These are phyloP conservation scores for Aspergillus bridgeri DNA, from an alignment of 495 filamentous ascomycete species.

Conservation along the genomic window DNA sequence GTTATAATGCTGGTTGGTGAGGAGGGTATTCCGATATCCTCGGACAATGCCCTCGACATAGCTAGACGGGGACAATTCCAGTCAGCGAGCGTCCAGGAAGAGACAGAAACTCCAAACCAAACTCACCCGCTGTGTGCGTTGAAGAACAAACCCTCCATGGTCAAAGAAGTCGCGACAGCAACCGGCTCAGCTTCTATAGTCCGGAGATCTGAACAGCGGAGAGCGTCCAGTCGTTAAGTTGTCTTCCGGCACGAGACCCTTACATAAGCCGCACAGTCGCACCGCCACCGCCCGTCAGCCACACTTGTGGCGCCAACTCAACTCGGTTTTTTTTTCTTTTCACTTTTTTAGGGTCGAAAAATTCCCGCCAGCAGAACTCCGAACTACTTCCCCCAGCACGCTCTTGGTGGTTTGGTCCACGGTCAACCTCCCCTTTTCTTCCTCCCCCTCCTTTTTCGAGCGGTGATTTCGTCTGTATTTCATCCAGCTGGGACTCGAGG, in stretches of 20 bases:
- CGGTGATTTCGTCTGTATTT: slow-evolving; percentile 18
- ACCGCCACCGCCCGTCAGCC: slow-evolving; percentile 4
- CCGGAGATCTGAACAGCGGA: slow-evolving; percentile 1
- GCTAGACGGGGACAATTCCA: slow-evolving; percentile 37
- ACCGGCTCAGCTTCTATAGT: not conserved
- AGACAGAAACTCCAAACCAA: not conserved
- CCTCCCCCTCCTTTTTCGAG: slow-evolving; percentile 17
- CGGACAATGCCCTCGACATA: slow-evolving; percentile 96
- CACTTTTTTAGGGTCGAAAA: slow-evolving; percentile 20
- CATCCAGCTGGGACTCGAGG: slow-evolving; percentile 29
- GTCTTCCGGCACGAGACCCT: slow-evolving; percentile 1
- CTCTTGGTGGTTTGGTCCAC: slow-evolving; percentile 23
- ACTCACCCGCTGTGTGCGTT: slow-evolving; percentile 90
- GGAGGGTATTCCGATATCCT: slow-evolving; percentile 90
- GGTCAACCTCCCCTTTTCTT: slow-evolving; percentile 20
- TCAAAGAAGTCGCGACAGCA: slow-evolving; percentile 12
- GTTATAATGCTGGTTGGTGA: slow-evolving; percentile 86
- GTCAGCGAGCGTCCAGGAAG: slow-evolving; percentile 15
- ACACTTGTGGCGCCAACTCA: slow-evolving; percentile 2
- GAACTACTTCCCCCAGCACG: slow-evolving; percentile 21
- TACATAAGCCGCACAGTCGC: slow-evolving; percentile 23
- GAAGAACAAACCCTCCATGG: slow-evolving; percentile 94
- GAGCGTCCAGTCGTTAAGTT: not conserved
- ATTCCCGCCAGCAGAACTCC: slow-evolving; percentile 18
- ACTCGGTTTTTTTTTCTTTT: slow-evolving; percentile 27